phyloP scores from a whole-genome alignment of 495 filamentous ascomycete genomes.

The Penicillium manginii region DNA sequence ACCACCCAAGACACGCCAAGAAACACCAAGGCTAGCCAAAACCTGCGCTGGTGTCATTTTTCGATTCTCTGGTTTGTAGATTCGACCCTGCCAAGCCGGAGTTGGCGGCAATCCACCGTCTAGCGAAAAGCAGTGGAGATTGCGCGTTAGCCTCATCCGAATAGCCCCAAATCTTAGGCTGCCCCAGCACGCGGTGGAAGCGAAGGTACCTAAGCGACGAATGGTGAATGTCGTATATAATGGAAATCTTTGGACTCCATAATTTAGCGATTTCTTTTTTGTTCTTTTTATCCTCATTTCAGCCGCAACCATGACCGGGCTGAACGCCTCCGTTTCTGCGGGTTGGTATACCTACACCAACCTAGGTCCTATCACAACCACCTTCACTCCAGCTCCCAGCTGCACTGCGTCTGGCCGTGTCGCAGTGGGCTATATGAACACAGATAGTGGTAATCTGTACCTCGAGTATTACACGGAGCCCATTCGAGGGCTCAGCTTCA shows the following conservation, averaged over 20 bases:
- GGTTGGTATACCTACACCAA: constrained; percentile 16
- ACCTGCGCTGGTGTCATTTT: constrained; percentile 3
- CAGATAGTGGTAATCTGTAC: neutral
- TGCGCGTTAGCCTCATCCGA: constrained; percentile 13
- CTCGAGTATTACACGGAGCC: neutral
- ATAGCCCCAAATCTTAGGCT: neutral
- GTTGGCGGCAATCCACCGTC: constrained; percentile 1
- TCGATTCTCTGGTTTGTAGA: neutral
- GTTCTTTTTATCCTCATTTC: neutral
- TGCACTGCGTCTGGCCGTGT: constrained; percentile 3
- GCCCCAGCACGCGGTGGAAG: neutral
- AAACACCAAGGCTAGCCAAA: constrained; percentile 7
- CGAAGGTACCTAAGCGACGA: neutral
- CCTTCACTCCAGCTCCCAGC: constrained; percentile 16
- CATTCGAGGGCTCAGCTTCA: too few species aligned
- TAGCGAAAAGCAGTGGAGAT: constrained; percentile 15
- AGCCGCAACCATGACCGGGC: neutral
- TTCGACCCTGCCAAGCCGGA: constrained; percentile 19
- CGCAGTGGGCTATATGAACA: neutral
- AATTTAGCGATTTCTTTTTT: neutral
- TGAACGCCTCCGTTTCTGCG: constrained; percentile 6
- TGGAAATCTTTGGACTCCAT: neutral
- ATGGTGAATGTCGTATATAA: neutral
- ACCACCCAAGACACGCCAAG: neutral
- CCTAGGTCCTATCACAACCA: constrained; percentile 12